phyloP scores from a whole-genome alignment of 2,329 filamentous ascomycete genomes.

The Thermoascus crustaceus region DNA sequence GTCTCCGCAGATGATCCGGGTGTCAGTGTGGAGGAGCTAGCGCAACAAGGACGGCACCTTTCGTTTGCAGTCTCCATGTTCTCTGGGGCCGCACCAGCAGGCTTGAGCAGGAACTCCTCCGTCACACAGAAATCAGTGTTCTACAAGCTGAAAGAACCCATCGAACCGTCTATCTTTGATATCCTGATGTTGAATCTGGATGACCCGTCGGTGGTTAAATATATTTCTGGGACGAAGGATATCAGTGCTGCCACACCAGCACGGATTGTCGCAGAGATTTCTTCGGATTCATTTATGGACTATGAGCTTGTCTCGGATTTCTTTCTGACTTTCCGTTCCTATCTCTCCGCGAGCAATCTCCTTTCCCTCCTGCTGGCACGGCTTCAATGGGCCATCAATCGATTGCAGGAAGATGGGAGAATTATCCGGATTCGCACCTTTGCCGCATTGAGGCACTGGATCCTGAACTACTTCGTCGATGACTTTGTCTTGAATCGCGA shows the following conservation, averaged over 20 bases:
- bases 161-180: conserved; percentile 63
- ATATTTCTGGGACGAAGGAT: conserved; percentile 59
- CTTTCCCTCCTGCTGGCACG: conserved; percentile 77
- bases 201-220: conserved; percentile 72
- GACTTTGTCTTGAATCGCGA: conserved; percentile 75
- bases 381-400: conserved; percentile 74
- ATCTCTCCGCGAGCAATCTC: conserved; percentile 68
- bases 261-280: conserved; percentile 90
- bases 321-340: conserved; percentile 88
- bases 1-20: conserved; percentile 15
- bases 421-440: conserved; percentile 61
- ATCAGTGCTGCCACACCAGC: conserved; percentile 86
- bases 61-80: conserved; percentile 33
- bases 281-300: conserved; percentile 88
- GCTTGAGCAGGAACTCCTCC: conserved; percentile 22
- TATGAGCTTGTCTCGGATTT: conserved; percentile 97
- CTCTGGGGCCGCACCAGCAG: conserved; percentile 25
- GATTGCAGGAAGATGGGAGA: conserved; percentile 74
- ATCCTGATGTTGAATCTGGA: conserved; percentile 73
- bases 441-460: conserved; percentile 12
- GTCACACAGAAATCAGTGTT: conserved; percentile 32
- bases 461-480: conserved; percentile 68
- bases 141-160: conserved; percentile 54
- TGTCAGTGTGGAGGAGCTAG: conserved; percentile 18
- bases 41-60: conserved; percentile 16